phyloP scores from a whole-genome alignment of 2,329 filamentous ascomycete genomes.

The Diaporthe sp. region DNA sequence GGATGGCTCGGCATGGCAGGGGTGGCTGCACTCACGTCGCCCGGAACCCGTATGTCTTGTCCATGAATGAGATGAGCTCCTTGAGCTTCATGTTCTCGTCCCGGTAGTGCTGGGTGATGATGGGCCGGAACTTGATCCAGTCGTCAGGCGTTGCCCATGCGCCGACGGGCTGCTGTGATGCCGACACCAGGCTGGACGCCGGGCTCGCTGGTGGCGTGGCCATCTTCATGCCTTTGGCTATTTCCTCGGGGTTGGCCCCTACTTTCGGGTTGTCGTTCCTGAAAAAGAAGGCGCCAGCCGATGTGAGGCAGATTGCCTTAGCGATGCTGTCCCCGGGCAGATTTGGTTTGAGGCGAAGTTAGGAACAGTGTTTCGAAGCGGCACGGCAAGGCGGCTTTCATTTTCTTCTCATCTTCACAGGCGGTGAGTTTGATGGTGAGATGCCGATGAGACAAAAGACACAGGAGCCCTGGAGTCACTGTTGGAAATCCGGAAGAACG shows the following conservation, averaged over 20 bases:
- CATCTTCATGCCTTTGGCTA: neutral
- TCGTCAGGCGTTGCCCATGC: conserved; percentile 29
- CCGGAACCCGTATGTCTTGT: conserved; percentile 31
- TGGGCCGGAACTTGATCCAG: conserved; percentile 28
- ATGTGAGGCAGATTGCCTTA: neutral
- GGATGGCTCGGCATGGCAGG: neutral
- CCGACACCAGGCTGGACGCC: neutral
- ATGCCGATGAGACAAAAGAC: neutral
- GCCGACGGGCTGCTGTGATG: neutral
- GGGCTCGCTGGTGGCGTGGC: conserved; percentile 13
- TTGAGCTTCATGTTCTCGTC: conserved; percentile 36
- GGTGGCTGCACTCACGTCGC: conserved; percentile 22
- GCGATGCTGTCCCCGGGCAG: too few relatives aligned
- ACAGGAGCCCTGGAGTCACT: neutral
- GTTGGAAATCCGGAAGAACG: conserved; percentile 1
- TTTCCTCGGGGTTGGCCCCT: neutral
- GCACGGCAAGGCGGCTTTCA: neutral
- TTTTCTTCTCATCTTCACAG: conserved; percentile 6
- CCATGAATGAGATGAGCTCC: conserved; percentile 34
- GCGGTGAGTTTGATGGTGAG: neutral
- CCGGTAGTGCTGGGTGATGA: conserved; percentile 31
- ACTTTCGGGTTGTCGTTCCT: neutral
- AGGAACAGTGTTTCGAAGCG: neutral
- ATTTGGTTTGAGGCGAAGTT: neutral
- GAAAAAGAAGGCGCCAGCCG: neutral